phyloP scores from a whole-genome alignment of 1,284 basidiomycete species.

The Ustilago esculenta region DNA sequence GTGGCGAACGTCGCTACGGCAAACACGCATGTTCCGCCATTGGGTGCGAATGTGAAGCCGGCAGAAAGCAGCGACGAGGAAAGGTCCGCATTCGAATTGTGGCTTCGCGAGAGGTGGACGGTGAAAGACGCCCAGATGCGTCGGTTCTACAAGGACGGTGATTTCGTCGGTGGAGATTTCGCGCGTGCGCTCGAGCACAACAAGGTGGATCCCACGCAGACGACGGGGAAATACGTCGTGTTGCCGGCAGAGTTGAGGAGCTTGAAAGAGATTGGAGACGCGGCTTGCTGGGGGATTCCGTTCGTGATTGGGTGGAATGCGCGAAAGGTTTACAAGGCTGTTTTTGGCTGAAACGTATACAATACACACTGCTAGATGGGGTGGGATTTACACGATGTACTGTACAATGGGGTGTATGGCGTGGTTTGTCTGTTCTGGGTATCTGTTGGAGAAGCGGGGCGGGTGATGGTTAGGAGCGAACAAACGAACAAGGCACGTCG shows the following conservation, averaged over 20 bases:
- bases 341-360: too few relatives aligned
- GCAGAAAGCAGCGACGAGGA: slow-evolving; percentile 74
- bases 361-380: too few relatives aligned
- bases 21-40: slow-evolving; percentile 19
- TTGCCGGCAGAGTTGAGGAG: slow-evolving; percentile 45
- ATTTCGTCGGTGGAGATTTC: slow-evolving; percentile 55
- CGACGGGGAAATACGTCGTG: slow-evolving; percentile 32
- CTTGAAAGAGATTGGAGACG: slow-evolving; percentile 47
- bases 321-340: slow-evolving; percentile 14
- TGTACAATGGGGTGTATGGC: too few relatives aligned
- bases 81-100: slow-evolving; percentile 78
- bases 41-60: slow-evolving; percentile 27
- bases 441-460: background rate
- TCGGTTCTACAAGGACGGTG: slow-evolving; percentile 70
- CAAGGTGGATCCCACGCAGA: slow-evolving; percentile 5
- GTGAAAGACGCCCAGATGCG: slow-evolving; percentile 83
- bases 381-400: too few relatives aligned
- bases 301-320: slow-evolving; percentile 15
- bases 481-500: slow-evolving; percentile 24
- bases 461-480: background rate
- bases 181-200: slow-evolving; percentile 5
- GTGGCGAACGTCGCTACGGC: slow-evolving; percentile 14
- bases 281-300: slow-evolving; percentile 42
- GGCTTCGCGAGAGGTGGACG: slow-evolving; percentile 82
- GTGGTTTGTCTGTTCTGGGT: background rate